Conservation (phyloP, 306 rosid species). For the Lagenaria siceraria region DNA sequence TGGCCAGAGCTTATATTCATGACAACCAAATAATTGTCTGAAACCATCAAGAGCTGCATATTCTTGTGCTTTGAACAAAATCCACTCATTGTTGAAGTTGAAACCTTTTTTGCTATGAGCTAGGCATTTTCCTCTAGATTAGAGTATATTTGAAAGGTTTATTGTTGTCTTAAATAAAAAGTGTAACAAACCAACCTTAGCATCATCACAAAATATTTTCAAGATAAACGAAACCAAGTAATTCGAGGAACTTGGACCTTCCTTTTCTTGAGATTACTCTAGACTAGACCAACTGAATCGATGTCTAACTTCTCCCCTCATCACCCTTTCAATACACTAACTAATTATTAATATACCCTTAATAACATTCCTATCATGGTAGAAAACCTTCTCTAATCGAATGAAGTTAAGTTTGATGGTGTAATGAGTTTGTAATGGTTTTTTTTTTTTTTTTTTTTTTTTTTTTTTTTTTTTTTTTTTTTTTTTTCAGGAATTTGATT, state of each 20-base stretch:
- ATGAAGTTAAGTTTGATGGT: background rate
- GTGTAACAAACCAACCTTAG: background rate
- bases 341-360: no score
- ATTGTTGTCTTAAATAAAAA: background rate
- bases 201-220: no score
- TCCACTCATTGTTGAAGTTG: background rate
- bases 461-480: no score
- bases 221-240: no score
- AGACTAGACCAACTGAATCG: no score
- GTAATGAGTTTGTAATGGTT: background rate
- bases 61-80: background rate
- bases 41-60: background rate
- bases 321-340: no score
- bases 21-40: background rate
- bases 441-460: no score
- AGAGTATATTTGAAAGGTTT: background rate
- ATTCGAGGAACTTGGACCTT: no score
- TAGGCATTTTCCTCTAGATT: background rate
- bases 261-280: no score
- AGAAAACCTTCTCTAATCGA: no score
- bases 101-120: background rate
- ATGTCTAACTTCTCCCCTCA: no score
- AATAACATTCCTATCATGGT: no score
- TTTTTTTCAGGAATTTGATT: conserved; percentile 86
- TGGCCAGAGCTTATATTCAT: background rate